Evolutionary conservation across 306 rosid genomes (phyloP).

Genomic region (Senna tora): DNA sequence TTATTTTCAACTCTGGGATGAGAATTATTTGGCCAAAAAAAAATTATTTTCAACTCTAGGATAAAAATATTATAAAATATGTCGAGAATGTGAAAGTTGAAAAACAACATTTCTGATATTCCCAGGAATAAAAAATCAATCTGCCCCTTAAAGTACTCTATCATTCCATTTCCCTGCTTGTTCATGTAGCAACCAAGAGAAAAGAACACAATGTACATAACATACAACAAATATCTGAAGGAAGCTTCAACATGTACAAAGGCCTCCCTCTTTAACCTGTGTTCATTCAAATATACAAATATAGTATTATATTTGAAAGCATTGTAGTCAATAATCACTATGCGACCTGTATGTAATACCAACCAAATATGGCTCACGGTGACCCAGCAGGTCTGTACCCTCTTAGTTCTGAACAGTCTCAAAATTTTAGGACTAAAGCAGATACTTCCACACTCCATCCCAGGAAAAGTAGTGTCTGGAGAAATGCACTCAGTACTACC

Average conservation of each 20-base stretch:
- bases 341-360: too few species aligned
- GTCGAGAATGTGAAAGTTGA: too few species aligned
- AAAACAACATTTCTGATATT: too few species aligned
- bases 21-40: too few species aligned
- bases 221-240: neutral
- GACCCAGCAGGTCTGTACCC: neutral
- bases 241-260: constrained; percentile 22
- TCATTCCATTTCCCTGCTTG: neutral
- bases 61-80: too few species aligned
- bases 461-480: neutral
- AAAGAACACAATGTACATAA: neutral
- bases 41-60: too few species aligned
- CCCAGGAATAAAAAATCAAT: too few species aligned
- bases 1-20: too few species aligned
- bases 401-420: neutral
- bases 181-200: neutral
- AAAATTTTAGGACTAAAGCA: neutral
- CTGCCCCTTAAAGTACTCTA: too few species aligned
- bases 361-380: neutral
- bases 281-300: constrained; percentile 8
- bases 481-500: constrained; percentile 56
- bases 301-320: constrained; percentile 5
- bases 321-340: constrained; percentile 8
- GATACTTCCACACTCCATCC: constrained; percentile 8
- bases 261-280: neutral